These are phyloP conservation scores for Malus domestica DNA, from an alignment of 306 rosid species.

Conservation along the genomic window ASM211411v1 NC_041803.1:52247001-52247500, in stretches of 20 bases:
- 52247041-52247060: conserved; percentile 79
- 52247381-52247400: background rate
- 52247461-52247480: conserved; percentile 74
- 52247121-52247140: background rate
- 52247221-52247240: conserved; percentile 94
- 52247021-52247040: conserved; percentile 85
- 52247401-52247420: background rate
- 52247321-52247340: background rate
- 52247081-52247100: background rate
- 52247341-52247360: conserved; percentile 2
- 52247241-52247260: conserved; percentile 94
- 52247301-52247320: conserved; percentile 6
- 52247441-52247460: background rate
- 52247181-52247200: conserved; percentile 53
- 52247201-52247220: conserved; percentile 92
- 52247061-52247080: conserved; percentile 86
- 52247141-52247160: background rate
- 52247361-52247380: conserved; percentile 13
- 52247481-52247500: conserved; percentile 97
- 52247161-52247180: background rate
- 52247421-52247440: background rate
- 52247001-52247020: conserved; percentile 98
- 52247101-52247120: background rate
- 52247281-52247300: conserved; percentile 92
- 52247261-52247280: conserved; percentile 90